phyloP scores from a whole-genome alignment of 805 yeast genomes.

The Kuraishia hungarica region DNA sequence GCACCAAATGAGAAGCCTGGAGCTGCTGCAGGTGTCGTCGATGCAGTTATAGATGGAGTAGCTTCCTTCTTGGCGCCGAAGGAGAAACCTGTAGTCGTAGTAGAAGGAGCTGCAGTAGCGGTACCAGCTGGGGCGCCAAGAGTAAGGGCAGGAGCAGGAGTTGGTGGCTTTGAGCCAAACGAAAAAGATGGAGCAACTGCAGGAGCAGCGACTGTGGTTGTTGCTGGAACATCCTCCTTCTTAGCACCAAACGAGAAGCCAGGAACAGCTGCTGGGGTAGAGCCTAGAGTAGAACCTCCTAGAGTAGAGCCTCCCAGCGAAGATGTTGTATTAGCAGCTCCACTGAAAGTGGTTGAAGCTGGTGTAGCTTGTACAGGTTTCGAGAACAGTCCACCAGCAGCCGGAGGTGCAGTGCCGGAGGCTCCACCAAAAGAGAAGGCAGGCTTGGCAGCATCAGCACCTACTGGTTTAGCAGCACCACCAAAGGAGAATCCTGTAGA shows the following conservation, averaged over 20 bases:
- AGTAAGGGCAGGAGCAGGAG: not conserved
- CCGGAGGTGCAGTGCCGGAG: slow-evolving; percentile 1
- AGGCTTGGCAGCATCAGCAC: slow-evolving; percentile 4
- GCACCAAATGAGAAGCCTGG: slow-evolving; percentile 8
- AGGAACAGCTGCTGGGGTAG: not conserved
- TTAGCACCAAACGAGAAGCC: slow-evolving; percentile 8
- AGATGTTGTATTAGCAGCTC: not conserved
- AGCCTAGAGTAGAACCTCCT: not conserved
- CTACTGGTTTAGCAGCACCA: slow-evolving; percentile 8
- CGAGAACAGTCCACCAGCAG: slow-evolving; percentile 2
- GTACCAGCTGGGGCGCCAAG: too few species aligned
- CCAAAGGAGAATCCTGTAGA: slow-evolving; percentile 10
- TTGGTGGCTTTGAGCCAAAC: not conserved
- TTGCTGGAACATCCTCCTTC: not conserved
- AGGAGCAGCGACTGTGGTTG: not conserved
- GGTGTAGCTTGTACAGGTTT: slow-evolving; percentile 1
- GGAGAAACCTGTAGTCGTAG: slow-evolving; percentile 6
- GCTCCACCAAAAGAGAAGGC: slow-evolving; percentile 8
- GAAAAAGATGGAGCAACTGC: not conserved
- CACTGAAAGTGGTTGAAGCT: not conserved
- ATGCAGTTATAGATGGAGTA: not conserved
- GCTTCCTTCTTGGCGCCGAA: slow-evolving; percentile 6
- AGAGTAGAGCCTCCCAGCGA: not conserved
- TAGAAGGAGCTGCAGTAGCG: slow-evolving; percentile 1
- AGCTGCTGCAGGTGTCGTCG: not conserved